Conservation (phyloP, 2,329 filamentous ascomycete species). For the Fusarium annulatum region DNA sequence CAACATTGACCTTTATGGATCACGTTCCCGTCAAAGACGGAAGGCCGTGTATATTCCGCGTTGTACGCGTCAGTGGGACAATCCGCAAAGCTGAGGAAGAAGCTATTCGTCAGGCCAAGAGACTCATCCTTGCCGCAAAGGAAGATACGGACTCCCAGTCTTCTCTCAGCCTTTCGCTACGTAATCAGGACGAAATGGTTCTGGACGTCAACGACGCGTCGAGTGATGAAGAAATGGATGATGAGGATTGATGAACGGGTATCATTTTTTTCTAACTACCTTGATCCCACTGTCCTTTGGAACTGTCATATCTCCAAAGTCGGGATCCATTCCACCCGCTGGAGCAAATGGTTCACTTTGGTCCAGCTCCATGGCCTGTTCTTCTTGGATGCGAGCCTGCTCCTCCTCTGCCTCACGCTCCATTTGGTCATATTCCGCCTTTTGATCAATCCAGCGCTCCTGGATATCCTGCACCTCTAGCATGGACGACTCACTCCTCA, state of each 20-base stretch:
- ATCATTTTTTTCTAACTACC: slow-evolving; percentile 74
- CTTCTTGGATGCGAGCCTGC: slow-evolving; percentile 66
- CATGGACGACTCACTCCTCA: slow-evolving; percentile 78
- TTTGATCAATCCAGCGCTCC: slow-evolving; percentile 93
- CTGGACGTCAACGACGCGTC: slow-evolving; percentile 59
- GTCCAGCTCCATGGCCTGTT: slow-evolving; percentile 53
- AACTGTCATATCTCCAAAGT: slow-evolving; percentile 64
- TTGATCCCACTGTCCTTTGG: slow-evolving; percentile 74
- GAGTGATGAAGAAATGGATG: slow-evolving; percentile 57
- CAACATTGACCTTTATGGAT: slow-evolving; percentile 84
- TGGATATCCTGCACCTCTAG: slow-evolving; percentile 92
- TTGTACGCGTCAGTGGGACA: slow-evolving; percentile 90
- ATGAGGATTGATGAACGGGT: slow-evolving; percentile 57
- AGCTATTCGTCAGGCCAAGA: slow-evolving; percentile 80
- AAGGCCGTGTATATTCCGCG: slow-evolving; percentile 79
- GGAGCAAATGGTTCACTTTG: slow-evolving; percentile 40
- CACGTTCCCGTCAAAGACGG: slow-evolving; percentile 70
- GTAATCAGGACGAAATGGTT: slow-evolving; percentile 50
- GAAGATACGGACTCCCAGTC: slow-evolving; percentile 49
- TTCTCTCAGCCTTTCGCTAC: slow-evolving; percentile 33
- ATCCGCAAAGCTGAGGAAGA: slow-evolving; percentile 94
- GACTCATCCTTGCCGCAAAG: slow-evolving; percentile 75
- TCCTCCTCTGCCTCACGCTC: slow-evolving; percentile 82
- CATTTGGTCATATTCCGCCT: slow-evolving; percentile 85
- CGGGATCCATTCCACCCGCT: slow-evolving; percentile 52